Evolutionary conservation across 768 basidiomycete species (phyloP).

Genomic region (Cytidiella melzeri): DNA sequence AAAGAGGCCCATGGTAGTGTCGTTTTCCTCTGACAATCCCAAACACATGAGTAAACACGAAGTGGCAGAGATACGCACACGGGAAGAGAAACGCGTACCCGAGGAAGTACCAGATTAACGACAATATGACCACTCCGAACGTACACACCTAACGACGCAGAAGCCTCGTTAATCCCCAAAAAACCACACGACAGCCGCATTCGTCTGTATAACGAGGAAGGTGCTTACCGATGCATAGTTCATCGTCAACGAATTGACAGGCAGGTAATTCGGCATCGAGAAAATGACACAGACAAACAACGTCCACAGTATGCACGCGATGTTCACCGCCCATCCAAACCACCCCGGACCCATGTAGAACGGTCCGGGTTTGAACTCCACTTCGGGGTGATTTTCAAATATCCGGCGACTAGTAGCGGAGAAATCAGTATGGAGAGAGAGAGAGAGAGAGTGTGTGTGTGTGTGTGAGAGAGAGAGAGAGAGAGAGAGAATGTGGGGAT

Average conservation of each 20-base stretch:
- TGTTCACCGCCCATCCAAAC: conserved; percentile 55
- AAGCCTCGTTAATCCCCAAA: background rate
- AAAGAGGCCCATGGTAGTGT: conserved; percentile 8
- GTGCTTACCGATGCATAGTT: conserved; percentile 69
- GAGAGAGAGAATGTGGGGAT: background rate
- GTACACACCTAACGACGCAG: conserved; percentile 25
- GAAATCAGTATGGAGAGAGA: background rate
- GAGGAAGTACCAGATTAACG: conserved; percentile 16
- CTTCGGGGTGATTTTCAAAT: conserved; percentile 70
- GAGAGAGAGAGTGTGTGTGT: background rate
- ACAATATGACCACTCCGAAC: conserved; percentile 27
- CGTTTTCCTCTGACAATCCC: conserved; percentile 1
- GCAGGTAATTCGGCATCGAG: conserved; percentile 60
- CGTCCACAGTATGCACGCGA: conserved; percentile 60
- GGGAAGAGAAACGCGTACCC: conserved; percentile 8
- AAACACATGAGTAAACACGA: background rate
- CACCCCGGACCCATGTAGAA: conserved; percentile 75
- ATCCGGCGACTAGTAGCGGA: conserved; percentile 41
- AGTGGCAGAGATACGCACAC: background rate
- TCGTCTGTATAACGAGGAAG: background rate
- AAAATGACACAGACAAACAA: conserved; percentile 65
- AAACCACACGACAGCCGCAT: background rate
- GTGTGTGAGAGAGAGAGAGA: background rate
- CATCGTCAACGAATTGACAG: conserved; percentile 69
- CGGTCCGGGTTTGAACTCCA: conserved; percentile 78